These are phyloP conservation scores for Dactylonectria estremocensis DNA, from an alignment of 2,329 filamentous ascomycete genomes.

Conservation along the genomic window DNA sequence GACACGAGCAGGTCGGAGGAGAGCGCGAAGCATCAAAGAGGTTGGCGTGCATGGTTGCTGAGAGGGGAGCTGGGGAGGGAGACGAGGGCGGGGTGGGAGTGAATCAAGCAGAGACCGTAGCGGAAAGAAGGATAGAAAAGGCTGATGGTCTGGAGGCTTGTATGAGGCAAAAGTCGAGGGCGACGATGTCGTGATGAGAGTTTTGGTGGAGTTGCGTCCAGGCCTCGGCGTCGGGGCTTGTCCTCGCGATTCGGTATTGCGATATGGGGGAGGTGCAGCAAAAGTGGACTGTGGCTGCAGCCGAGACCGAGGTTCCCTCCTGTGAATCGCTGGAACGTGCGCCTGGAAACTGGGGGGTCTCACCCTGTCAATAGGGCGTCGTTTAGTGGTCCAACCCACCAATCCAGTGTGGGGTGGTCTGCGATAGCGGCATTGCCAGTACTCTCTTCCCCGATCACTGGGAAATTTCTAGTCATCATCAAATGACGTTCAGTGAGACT, in stretches of 20 bases:
- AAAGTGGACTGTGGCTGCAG: constrained; percentile 3
- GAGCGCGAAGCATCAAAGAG: constrained; percentile 57
- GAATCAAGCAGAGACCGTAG: background rate
- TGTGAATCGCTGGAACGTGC: background rate
- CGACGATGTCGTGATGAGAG: constrained; percentile 6
- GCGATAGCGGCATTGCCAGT: background rate
- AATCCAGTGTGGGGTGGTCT: background rate
- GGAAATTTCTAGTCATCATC: background rate
- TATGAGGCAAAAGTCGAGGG: background rate
- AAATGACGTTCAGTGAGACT: background rate
- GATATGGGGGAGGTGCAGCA: constrained; percentile 13
- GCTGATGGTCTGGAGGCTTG: background rate
- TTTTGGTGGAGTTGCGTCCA: constrained; percentile 21
- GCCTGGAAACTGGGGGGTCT: background rate
- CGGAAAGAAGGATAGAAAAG: background rate
- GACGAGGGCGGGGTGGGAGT: background rate
- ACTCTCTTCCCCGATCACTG: background rate
- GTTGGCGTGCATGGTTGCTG: background rate
- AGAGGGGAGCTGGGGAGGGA: background rate
- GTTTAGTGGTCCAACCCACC: constrained; percentile 1
- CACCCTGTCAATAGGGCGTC: background rate
- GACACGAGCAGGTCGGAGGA: constrained; percentile 61
- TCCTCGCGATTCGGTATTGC: constrained; percentile 15
- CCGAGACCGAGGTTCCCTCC: constrained; percentile 18
- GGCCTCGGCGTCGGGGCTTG: background rate